A percentile compares a stretch with the other conserved stretches of the same genome.
These are phyloP conservation scores for Xylaria sp. DNA, from an alignment of 2,329 filamentous ascomycete species.

Conservation along the genomic window DNA sequence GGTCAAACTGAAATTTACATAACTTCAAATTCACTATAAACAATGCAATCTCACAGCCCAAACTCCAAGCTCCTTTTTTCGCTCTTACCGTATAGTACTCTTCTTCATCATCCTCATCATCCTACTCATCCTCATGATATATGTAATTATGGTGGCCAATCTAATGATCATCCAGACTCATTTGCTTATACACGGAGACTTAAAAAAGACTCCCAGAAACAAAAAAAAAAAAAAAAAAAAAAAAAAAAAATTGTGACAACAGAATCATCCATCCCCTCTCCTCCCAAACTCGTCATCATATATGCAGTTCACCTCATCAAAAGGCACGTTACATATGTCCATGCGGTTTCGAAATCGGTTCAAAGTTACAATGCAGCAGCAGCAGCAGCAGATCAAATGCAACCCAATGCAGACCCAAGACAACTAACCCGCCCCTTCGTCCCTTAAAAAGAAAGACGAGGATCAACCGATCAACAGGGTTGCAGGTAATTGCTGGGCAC, in stretches of 20 bases:
- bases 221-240: slow-evolving; percentile 8
- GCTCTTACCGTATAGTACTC: neutral
- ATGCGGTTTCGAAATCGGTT: neutral
- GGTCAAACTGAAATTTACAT: neutral
- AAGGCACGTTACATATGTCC: slow-evolving; percentile 11
- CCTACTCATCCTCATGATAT: slow-evolving; percentile 5
- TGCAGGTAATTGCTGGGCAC: slow-evolving; percentile 77
- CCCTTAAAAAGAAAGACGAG: too few species aligned
- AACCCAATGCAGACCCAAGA: neutral
- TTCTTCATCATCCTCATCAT: neutral
- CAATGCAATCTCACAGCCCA: slow-evolving; percentile 39
- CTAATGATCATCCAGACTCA: slow-evolving; percentile 20
- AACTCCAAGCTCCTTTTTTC: slow-evolving; percentile 33
- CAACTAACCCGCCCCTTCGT: neutral
- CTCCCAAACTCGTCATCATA: slow-evolving; percentile 23
- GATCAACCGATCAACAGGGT: slow-evolving; percentile 46
- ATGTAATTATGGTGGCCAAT: slow-evolving; percentile 23
- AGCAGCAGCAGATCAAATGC: too few species aligned
- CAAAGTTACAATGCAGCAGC: neutral
- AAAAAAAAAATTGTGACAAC: neutral
- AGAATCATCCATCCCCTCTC: slow-evolving; percentile 3
- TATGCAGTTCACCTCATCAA: slow-evolving; percentile 30
- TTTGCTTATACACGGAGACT: slow-evolving; percentile 23
- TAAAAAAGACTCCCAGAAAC: slow-evolving; percentile 13
- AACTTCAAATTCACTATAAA: slow-evolving; percentile 7